Conservation (phyloP, 345 rosid species). For the Bruguiera gymnorhiza region DNA sequence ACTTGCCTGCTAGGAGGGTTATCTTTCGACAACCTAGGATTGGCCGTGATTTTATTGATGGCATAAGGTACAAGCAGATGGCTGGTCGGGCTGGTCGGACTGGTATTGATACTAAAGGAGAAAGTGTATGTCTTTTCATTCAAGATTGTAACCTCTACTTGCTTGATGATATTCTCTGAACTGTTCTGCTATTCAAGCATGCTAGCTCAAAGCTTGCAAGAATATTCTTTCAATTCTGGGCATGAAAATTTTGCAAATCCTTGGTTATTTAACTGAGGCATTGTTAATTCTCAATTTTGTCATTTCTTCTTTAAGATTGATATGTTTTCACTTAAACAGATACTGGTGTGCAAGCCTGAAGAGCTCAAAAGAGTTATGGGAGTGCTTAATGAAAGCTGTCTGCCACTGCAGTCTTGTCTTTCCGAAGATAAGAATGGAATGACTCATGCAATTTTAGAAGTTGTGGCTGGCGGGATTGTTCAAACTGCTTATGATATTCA, state of each 20-base stretch:
- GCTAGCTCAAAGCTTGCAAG: neutral
- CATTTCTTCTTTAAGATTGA: neutral
- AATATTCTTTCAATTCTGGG: neutral
- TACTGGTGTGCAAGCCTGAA: slow-evolving; percentile 79
- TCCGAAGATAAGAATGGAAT: slow-evolving; percentile 98
- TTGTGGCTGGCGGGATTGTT: slow-evolving; percentile 97
- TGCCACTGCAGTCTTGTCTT: slow-evolving; percentile 87
- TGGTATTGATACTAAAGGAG: slow-evolving; percentile 96
- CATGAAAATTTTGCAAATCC: neutral
- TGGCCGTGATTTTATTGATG: slow-evolving; percentile 95
- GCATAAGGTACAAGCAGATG: slow-evolving; percentile 98
- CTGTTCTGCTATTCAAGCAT: neutral
- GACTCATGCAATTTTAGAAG: slow-evolving; percentile 99
- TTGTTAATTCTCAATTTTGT: neutral
- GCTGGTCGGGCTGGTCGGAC: slow-evolving; percentile 99
- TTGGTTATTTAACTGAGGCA: neutral
- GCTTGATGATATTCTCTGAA: neutral
- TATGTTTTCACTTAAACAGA: slow-evolving; percentile 41
- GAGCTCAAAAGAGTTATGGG: slow-evolving; percentile 78
- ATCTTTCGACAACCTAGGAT: slow-evolving; percentile 95
- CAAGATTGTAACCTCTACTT: slow-evolving; percentile 6
- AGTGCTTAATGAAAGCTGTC: slow-evolving; percentile 80
- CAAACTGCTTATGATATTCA: slow-evolving; percentile 88
- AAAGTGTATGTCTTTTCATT: slow-evolving; percentile 66
- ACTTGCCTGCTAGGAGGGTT: slow-evolving; percentile 96